phyloP scores from a whole-genome alignment of 148 eudicot genomes.

The Silene uniflora region DNA sequence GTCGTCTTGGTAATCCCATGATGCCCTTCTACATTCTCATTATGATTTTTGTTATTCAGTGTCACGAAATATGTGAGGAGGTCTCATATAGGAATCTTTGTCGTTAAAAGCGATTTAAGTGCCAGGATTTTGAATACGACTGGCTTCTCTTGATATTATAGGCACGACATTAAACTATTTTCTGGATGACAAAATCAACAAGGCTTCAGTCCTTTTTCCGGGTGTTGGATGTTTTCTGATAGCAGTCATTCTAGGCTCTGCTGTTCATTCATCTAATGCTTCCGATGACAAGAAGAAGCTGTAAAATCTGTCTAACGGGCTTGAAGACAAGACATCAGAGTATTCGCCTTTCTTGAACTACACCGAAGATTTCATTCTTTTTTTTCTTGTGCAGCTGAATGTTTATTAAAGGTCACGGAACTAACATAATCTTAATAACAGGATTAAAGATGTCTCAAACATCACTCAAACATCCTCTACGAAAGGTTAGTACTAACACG shows the following conservation, averaged over 20 bases:
- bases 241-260: slow-evolving; percentile 69
- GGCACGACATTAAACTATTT: slow-evolving; percentile 85
- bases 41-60: no score
- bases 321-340: slow-evolving; percentile 31
- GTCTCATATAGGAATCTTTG: no score
- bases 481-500: slow-evolving; percentile 24
- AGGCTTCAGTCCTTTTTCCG: slow-evolving; percentile 75
- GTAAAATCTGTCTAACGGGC: slow-evolving; percentile 14
- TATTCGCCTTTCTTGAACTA: slow-evolving; percentile 15
- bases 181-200: slow-evolving; percentile 78
- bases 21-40: no score
- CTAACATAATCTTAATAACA: slow-evolving; percentile 26
- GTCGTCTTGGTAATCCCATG: no score
- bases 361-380: neutral
- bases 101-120: neutral
- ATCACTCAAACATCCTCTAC: slow-evolving; percentile 21
- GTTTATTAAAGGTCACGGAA: no score
- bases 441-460: slow-evolving; percentile 22
- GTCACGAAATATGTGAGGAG: no score
- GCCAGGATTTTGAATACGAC: neutral
- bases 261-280: slow-evolving; percentile 69
- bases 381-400: neutral
- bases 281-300: slow-evolving; percentile 66
- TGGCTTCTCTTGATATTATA: slow-evolving; percentile 22
- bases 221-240: slow-evolving; percentile 86